Base-by-base conservation (phyloP, 2,329 filamentous ascomycete species). In the Exophiala sp. region DNA sequence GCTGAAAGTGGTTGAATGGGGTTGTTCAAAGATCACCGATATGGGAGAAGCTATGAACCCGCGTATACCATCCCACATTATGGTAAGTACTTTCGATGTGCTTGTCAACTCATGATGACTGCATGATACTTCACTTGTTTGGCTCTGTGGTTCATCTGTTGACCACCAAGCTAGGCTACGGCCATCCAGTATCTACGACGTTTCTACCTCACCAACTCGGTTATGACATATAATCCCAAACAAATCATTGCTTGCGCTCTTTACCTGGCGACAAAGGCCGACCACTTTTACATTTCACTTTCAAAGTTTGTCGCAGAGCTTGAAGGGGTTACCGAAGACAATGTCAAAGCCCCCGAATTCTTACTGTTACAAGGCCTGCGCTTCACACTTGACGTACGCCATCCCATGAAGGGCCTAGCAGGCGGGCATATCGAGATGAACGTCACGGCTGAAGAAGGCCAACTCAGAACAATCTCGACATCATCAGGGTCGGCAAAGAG, bases 141-240 rank as follows among this genome's bases (percentile, higher is more conserved):
- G 7, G 5, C 7, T 29, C 7, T 29, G 24, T 29, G 24, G 24
- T 8, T 29, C 24, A 29, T 32, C 38, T 12, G 10, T 16, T 50
- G 21, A 18, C 21, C 5, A 14, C 39, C 14, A 16, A 32, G 34
- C 53, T 47, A 84, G 79, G 85, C 87, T 21, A 96, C 91, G 5
- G 89, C 90, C 3, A 88, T 92, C 57, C 85, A 95, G 66, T 96
- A 95, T 69, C 81, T 99, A 56, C 88, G 89, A 52, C 88, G 94
- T 54, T 97, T 99, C 79, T 99, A 97, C 75, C 81, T 96, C 35
- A 92, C 88, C 66, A 96, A 97, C 73, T 95, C 89, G 38, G 84
- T 91, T 66, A 96, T 97, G 89, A 96, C 91, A 29, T 97, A 99
- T 69, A 89, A 92, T 58, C 92, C 91, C 0, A 88, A 89, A 58